Evolutionary conservation across 2,329 filamentous ascomycete genomes (phyloP).

Genomic region (Zopfia rhizophila): DNA sequence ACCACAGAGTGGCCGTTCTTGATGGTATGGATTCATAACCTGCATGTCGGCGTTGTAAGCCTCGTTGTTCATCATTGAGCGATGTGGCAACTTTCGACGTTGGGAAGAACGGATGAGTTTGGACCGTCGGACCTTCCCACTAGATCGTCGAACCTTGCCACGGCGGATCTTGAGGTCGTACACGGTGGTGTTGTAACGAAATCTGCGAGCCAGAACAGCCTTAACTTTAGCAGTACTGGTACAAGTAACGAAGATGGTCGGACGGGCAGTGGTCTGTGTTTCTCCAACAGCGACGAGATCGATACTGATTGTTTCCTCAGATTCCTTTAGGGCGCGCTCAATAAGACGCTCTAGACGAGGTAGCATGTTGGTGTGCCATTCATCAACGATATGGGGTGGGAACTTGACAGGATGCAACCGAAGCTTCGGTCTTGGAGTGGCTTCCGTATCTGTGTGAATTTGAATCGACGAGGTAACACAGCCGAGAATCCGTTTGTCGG

Average conservation of each 20-base stretch:
- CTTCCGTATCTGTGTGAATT: constrained; percentile 45
- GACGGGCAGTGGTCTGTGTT: constrained; percentile 70
- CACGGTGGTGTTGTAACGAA: constrained; percentile 73
- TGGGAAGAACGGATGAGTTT: constrained; percentile 56
- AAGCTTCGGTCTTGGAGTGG: constrained; percentile 43
- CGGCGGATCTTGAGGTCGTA: constrained; percentile 77
- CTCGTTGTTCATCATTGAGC: constrained; percentile 53
- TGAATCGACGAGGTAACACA: constrained; percentile 43
- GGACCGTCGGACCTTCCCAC: too few species aligned
- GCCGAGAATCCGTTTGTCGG: constrained; percentile 5
- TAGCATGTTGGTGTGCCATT: constrained; percentile 78
- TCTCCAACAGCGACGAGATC: constrained; percentile 80
- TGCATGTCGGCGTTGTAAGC: constrained; percentile 49
- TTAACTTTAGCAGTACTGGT: constrained; percentile 78
- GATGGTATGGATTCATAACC: constrained; percentile 77
- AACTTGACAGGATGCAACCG: constrained; percentile 61
- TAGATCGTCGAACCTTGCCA: constrained; percentile 72
- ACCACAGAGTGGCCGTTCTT: constrained; percentile 81
- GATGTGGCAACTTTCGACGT: constrained; percentile 46
- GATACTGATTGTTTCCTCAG: constrained; percentile 81
- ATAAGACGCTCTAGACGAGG: constrained; percentile 78
- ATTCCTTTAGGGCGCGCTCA: constrained; percentile 75
- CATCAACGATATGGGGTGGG: constrained; percentile 71
- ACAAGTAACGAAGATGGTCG: constrained; percentile 81
- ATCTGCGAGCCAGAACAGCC: constrained; percentile 74